Percentiles rank a stretch among this genome's conserved stretches.
phyloP scores from a whole-genome alignment of 2,329 filamentous ascomycete species.

The Hymenoscyphus salicellus region DNA sequence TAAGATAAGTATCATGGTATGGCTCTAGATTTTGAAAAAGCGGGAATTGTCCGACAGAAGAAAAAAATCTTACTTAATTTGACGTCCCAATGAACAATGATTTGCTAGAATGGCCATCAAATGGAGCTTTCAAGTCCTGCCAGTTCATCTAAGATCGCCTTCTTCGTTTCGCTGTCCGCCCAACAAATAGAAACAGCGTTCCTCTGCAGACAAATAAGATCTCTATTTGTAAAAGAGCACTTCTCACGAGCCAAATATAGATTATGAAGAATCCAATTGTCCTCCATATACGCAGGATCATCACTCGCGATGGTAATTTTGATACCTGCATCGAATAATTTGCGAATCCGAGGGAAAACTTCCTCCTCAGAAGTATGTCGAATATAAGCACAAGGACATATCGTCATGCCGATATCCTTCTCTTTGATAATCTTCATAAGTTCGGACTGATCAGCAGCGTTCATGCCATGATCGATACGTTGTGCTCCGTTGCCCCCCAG shows the following conservation, averaged over 20 bases:
- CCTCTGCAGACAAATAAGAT: constrained; percentile 43
- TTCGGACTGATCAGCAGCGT: constrained; percentile 55
- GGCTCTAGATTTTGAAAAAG: background rate
- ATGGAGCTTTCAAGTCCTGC: constrained; percentile 9
- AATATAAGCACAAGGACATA: constrained; percentile 72
- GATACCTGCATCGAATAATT: constrained; percentile 42
- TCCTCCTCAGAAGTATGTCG: constrained; percentile 41
- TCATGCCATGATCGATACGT: constrained; percentile 71
- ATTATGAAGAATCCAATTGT: constrained; percentile 49
- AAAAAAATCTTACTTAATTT: background rate
- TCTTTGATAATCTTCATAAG: constrained; percentile 41
- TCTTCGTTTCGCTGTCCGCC: constrained; percentile 43
- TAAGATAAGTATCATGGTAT: background rate
- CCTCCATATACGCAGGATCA: constrained; percentile 47
- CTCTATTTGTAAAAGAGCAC: constrained; percentile 40
- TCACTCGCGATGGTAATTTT: constrained; percentile 45
- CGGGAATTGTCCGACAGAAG: background rate
- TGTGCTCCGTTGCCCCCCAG: constrained; percentile 57
- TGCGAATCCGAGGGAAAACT: constrained; percentile 43
- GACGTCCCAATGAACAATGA: background rate
- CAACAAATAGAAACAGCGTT: constrained; percentile 48
- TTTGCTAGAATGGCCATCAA: background rate
- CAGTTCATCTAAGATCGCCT: constrained; percentile 12
- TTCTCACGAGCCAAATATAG: constrained; percentile 44
- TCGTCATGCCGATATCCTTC: constrained; percentile 57